Percentiles rank a stretch among this genome's conserved stretches.
Evolutionary conservation across 805 yeast genomes (phyloP).

Genomic region (Zygosaccharomyces gambellarensis): DNA sequence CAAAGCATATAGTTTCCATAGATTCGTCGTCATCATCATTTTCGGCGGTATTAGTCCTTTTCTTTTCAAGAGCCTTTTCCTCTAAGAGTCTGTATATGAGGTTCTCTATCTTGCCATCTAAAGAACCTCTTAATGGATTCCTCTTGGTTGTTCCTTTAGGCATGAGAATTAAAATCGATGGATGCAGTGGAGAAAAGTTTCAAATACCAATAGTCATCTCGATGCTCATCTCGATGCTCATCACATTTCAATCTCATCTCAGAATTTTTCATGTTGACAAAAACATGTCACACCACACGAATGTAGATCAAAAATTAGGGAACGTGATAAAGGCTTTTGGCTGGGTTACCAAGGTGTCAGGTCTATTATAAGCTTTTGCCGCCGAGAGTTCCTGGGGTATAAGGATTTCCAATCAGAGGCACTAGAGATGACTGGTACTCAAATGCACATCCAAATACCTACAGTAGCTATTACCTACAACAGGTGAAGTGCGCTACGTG

Average conservation of each 20-base stretch:
- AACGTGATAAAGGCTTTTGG: not conserved
- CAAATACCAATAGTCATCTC: not conserved
- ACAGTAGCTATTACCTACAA: no score
- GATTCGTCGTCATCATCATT: constrained; percentile 26
- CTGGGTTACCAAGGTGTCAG: not conserved
- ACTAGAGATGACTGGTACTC: no score
- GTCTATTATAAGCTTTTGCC: no score
- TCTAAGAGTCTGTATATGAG: constrained; percentile 55
- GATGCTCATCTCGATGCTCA: not conserved
- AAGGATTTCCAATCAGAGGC: no score
- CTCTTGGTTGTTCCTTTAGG: constrained; percentile 32
- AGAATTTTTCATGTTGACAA: not conserved
- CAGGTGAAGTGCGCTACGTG: no score
- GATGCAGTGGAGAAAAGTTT: not conserved
- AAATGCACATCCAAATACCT: no score
- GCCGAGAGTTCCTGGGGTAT: no score
- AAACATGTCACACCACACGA: not conserved
- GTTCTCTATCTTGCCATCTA: constrained; percentile 55
- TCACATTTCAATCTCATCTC: constrained; percentile 5
- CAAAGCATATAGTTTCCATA: constrained; percentile 47
- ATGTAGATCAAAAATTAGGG: not conserved
- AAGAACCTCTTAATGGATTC: constrained; percentile 26
- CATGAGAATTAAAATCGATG: constrained; percentile 20
- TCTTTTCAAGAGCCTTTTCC: constrained; percentile 48
- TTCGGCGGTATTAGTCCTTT: constrained; percentile 19